Conservation (phyloP, 1,284 basidiomycete species). For the Fomes fomentarius region DNA sequence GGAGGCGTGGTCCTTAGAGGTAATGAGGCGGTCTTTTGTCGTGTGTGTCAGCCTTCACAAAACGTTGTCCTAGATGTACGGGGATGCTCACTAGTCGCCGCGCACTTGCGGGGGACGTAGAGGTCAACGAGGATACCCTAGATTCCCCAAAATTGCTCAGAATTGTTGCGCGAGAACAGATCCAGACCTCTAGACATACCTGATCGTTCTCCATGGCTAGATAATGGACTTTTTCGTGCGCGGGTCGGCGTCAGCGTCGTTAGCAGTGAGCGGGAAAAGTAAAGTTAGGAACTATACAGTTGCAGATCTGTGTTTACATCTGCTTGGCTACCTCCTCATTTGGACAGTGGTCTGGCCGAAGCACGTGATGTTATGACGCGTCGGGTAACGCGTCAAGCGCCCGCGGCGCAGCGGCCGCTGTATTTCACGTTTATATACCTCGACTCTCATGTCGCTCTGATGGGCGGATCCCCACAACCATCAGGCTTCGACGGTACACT, state of each 20-base stretch:
- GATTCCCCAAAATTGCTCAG: slow-evolving; percentile 18
- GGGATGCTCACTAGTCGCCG: slow-evolving; percentile 80
- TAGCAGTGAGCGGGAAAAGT: slow-evolving; percentile 26
- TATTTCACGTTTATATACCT: slow-evolving; percentile 3
- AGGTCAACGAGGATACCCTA: slow-evolving; percentile 99
- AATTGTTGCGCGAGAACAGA: not conserved
- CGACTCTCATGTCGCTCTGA: slow-evolving; percentile 28
- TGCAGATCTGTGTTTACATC: slow-evolving; percentile 28
- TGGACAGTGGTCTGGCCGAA: slow-evolving; percentile 2
- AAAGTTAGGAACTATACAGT: slow-evolving; percentile 41
- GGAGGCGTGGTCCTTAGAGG: slow-evolving; percentile 98
- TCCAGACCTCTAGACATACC: slow-evolving; percentile 47
- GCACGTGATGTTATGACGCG: slow-evolving; percentile 31
- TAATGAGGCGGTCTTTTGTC: slow-evolving; percentile 86
- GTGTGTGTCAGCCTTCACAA: not conserved
- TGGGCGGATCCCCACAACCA: slow-evolving; percentile 33
- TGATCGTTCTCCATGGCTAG: slow-evolving; percentile 80
- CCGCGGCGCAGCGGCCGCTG: slow-evolving; percentile 26
- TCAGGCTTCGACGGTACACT: slow-evolving; percentile 41
- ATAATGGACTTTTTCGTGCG: slow-evolving; percentile 28
- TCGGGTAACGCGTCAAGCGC: slow-evolving; percentile 14
- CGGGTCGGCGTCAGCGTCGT: slow-evolving; percentile 28
- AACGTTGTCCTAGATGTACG: not conserved
- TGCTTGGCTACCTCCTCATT: slow-evolving; percentile 20
- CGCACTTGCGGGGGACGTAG: slow-evolving; percentile 99